Evolutionary conservation across 2,329 filamentous ascomycete genomes (phyloP).

Genomic region (Emergomyces orientalis): DNA sequence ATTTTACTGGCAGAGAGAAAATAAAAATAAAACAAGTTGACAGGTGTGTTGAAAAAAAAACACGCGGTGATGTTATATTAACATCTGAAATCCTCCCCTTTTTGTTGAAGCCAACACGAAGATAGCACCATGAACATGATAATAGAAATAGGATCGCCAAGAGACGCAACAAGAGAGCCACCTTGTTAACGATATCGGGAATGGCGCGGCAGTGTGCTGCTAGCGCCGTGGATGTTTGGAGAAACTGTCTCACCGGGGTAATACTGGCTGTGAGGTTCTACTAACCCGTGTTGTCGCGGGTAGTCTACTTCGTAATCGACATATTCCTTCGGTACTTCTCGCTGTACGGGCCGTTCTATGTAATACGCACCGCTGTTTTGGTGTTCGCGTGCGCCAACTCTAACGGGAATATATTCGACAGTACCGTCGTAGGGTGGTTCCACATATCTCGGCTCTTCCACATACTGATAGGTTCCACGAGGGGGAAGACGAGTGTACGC

Average conservation of each 20-base stretch:
- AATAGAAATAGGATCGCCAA: neutral
- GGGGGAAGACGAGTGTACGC: conserved; percentile 13
- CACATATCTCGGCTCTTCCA: conserved; percentile 18
- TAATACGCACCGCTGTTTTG: conserved; percentile 18
- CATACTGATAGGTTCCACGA: conserved; percentile 19
- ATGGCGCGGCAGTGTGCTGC: conserved; percentile 10
- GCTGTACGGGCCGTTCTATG: conserved; percentile 19
- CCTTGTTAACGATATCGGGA: conserved; percentile 15
- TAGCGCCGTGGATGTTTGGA: conserved; percentile 10
- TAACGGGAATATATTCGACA: conserved; percentile 23
- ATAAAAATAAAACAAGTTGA: neutral
- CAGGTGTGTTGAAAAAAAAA: conserved; percentile 3
- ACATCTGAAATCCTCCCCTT: conserved; percentile 1
- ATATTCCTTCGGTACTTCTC: conserved; percentile 17
- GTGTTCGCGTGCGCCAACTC: conserved; percentile 15
- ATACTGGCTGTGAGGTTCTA: conserved; percentile 16
- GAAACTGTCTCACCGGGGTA: conserved; percentile 11
- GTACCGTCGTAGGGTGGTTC: conserved; percentile 17
- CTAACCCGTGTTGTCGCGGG: conserved; percentile 14
- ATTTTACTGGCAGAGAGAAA: conserved; percentile 5
- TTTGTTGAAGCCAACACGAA: neutral
- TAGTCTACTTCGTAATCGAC: conserved; percentile 18
- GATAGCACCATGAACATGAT: conserved; percentile 6
- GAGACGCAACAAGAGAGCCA: neutral
- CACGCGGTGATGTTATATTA: conserved; percentile 5